phyloP scores from a whole-genome alignment of 2,329 filamentous ascomycete genomes.

The Paecilomyces fulvus region DNA sequence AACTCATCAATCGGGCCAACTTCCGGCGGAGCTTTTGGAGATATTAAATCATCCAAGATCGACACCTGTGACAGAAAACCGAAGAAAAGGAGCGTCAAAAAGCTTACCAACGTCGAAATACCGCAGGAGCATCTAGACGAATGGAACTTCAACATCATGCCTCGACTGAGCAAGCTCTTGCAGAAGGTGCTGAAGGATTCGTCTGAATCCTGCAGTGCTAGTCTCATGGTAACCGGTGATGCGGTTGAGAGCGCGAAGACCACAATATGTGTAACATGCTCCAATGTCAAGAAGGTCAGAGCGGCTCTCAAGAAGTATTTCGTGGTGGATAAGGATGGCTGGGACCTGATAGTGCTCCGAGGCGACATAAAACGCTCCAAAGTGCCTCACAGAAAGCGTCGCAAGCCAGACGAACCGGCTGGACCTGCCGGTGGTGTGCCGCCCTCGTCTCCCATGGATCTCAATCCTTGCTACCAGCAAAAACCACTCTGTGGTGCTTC shows the following conservation, averaged over 20 bases:
- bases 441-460: conserved; percentile 20
- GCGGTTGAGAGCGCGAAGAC: conserved; percentile 49
- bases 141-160: conserved; percentile 52
- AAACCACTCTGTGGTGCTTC: conserved; percentile 78
- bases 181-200: conserved; percentile 52
- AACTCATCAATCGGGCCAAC: conserved; percentile 11
- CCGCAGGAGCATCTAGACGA: conserved; percentile 46
- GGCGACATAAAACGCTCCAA: conserved; percentile 51
- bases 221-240: conserved; percentile 53
- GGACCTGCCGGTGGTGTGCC: conserved; percentile 17
- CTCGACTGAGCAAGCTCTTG: conserved; percentile 50
- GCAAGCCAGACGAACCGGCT: conserved; percentile 24
- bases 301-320: conserved; percentile 50
- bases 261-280: conserved; percentile 56
- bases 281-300: conserved; percentile 50
- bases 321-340: conserved; percentile 46
- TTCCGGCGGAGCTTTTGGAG: conserved; percentile 12
- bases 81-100: conserved; percentile 35
- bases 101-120: conserved; percentile 44
- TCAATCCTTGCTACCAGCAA: conserved; percentile 70
- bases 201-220: conserved; percentile 52
- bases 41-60: conserved; percentile 15
- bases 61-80: conserved; percentile 19
- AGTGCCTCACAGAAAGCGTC: conserved; percentile 35
- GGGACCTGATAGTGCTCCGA: conserved; percentile 53